Percentiles rank a stretch among this genome's conserved stretches.
Conservation (phyloP, 371 early-diverging fungal genomes). For the Parasitella parasitica region DNA sequence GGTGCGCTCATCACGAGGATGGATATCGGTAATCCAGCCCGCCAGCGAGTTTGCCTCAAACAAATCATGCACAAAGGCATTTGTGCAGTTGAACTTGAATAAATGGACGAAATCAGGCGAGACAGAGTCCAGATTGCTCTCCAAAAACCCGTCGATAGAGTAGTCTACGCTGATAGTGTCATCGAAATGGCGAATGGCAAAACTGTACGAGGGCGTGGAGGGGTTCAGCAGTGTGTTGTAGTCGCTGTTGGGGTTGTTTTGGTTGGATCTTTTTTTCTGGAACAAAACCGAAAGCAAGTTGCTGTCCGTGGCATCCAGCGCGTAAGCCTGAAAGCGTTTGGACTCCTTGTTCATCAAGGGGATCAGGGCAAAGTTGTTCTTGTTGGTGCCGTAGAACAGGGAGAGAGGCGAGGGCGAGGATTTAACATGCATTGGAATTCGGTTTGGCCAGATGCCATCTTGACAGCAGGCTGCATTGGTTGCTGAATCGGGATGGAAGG, state of each 20-base stretch:
- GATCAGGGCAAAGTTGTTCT: conserved; percentile 16
- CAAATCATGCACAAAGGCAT: conserved; percentile 60
- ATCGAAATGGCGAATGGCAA: conserved; percentile 77
- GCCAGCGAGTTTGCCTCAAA: conserved; percentile 49
- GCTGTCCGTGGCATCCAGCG: conserved; percentile 45
- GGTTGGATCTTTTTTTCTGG: conserved; percentile 22
- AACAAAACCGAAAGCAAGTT: conserved; percentile 31
- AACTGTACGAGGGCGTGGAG: conserved; percentile 39
- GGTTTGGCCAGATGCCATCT: conserved; percentile 14
- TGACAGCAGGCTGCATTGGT: conserved; percentile 3
- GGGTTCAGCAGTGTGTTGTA: conserved; percentile 21
- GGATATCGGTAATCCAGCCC: conserved; percentile 42
- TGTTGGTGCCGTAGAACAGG: conserved; percentile 18
- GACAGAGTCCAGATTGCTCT: conserved; percentile 66
- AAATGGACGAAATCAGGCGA: conserved; percentile 80
- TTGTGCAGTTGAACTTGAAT: conserved; percentile 67
- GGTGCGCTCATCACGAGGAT: conserved; percentile 56
- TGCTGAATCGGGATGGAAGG: conserved; percentile 4
- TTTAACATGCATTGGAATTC: background rate
- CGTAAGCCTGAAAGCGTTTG: conserved; percentile 34
- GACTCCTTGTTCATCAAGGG: conserved; percentile 34
- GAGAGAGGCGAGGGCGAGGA: background rate
- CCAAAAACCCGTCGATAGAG: conserved; percentile 71
- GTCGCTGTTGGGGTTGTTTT: conserved; percentile 9
- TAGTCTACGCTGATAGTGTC: conserved; percentile 61